phyloP scores from a whole-genome alignment of 164 flowering plant genomes.

The Stephania cephalantha region DNA sequence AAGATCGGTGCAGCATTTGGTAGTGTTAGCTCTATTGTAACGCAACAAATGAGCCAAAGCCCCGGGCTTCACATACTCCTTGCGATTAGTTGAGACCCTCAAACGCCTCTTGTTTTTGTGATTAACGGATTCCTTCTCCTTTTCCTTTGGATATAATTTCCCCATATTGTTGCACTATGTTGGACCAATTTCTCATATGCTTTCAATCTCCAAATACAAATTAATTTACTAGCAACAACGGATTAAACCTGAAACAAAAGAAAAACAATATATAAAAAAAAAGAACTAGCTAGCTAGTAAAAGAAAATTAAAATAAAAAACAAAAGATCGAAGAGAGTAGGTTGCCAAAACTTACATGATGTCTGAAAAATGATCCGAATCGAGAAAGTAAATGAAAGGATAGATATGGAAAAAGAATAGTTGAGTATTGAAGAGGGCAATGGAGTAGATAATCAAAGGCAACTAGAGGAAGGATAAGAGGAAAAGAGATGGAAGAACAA shows the following conservation, averaged over 20 bases:
- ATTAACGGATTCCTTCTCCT: slow-evolving; percentile 30
- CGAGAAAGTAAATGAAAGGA: background rate
- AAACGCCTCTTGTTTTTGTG: slow-evolving; percentile 40
- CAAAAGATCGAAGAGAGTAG: background rate
- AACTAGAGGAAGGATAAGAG: background rate
- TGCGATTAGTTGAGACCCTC: slow-evolving; percentile 25
- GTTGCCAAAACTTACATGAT: slow-evolving; percentile 8
- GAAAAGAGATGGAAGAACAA: slow-evolving; percentile 4
- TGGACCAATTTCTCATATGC: background rate
- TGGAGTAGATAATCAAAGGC: background rate
- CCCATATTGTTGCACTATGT: slow-evolving; percentile 37
- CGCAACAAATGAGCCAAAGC: slow-evolving; percentile 70
- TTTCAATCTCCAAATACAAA: background rate
- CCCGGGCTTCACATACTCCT: slow-evolving; percentile 74
- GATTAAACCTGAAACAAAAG: slow-evolving; percentile 7
- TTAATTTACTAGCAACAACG: slow-evolving; percentile 9
- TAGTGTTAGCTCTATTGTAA: slow-evolving; percentile 32
- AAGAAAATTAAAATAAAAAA: background rate
- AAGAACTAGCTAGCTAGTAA: background rate
- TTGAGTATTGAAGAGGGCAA: background rate
- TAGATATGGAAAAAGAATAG: background rate
- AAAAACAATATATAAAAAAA: slow-evolving; percentile 1
- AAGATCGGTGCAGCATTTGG: slow-evolving; percentile 66
- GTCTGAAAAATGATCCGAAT: background rate
- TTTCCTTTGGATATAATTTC: slow-evolving; percentile 47